phyloP scores from a whole-genome alignment of 768 basidiomycete species.

The Sarcomyxa edulis region DNA sequence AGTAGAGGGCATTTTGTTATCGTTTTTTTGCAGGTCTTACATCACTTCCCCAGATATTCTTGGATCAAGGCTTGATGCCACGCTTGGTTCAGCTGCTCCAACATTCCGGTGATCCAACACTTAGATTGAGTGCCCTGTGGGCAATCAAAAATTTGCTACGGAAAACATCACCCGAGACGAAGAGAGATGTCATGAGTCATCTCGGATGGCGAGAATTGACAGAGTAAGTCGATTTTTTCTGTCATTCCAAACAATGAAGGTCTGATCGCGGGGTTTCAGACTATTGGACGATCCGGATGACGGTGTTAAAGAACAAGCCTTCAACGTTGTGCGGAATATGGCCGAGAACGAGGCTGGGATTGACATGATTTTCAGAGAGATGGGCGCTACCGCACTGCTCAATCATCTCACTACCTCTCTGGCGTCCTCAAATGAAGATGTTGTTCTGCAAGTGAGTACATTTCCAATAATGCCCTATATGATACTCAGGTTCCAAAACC shows the following conservation, averaged over 20 bases:
- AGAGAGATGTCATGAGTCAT: slow-evolving; percentile 59
- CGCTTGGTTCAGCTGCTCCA: slow-evolving; percentile 56
- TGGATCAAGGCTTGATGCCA: slow-evolving; percentile 63
- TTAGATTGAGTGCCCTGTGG: slow-evolving; percentile 77
- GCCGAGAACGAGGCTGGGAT: slow-evolving; percentile 64
- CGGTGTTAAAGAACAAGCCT: slow-evolving; percentile 65
- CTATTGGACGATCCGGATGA: slow-evolving; percentile 48
- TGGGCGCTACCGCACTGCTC: slow-evolving; percentile 43
- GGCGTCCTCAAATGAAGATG: slow-evolving; percentile 45
- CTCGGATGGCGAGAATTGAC: slow-evolving; percentile 62
- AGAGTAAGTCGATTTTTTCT: slow-evolving; percentile 33
- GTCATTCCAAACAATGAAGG: not conserved
- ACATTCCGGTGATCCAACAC: slow-evolving; percentile 43
- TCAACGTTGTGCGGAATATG: slow-evolving; percentile 62
- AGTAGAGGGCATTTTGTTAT: slow-evolving; percentile 28
- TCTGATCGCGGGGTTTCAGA: slow-evolving; percentile 24
- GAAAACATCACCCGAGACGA: slow-evolving; percentile 55
- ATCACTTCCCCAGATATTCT: slow-evolving; percentile 43
- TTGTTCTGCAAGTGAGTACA: slow-evolving; percentile 42
- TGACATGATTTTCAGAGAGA: slow-evolving; percentile 48
- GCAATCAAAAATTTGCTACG: slow-evolving; percentile 79
- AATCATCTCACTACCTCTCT: slow-evolving; percentile 42
- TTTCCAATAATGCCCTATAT: too few relatives aligned
- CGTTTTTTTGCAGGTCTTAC: slow-evolving; percentile 4
- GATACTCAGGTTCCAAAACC: too few relatives aligned